Evolutionary conservation across 2,329 filamentous ascomycete genomes (phyloP).

Genomic region (Calonectria montana): DNA sequence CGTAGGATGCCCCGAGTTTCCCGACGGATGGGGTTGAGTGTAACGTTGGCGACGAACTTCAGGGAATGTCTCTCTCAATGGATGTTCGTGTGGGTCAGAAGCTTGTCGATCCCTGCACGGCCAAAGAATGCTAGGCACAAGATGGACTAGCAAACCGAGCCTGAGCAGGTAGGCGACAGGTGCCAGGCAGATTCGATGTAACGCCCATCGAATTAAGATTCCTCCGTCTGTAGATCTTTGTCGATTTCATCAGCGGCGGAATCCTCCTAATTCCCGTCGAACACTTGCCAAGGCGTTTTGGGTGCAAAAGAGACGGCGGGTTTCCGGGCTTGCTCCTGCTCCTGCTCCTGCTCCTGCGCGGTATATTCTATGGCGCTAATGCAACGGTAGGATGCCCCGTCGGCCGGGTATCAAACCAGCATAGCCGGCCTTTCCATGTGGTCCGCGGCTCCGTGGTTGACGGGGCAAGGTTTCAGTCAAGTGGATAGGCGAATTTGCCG

Average conservation of each 20-base stretch:
- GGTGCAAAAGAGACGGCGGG: not conserved
- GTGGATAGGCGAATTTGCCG: conserved; percentile 3
- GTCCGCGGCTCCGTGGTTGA: not conserved
- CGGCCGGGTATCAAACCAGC: not conserved
- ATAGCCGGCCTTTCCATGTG: not conserved
- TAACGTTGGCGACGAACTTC: not conserved
- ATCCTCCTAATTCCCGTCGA: not conserved
- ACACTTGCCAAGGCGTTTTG: too few relatives aligned
- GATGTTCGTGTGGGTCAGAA: not conserved
- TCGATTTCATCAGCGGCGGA: not conserved
- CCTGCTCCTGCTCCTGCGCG: not conserved
- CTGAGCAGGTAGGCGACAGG: not conserved
- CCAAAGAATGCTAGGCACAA: not conserved
- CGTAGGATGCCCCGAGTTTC: not conserved
- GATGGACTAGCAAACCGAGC: not conserved
- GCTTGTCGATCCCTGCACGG: not conserved
- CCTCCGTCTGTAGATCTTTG: not conserved
- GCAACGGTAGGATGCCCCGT: not conserved
- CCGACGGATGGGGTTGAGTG: not conserved
- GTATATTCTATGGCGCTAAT: not conserved
- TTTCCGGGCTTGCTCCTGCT: not conserved
- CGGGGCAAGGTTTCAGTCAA: not conserved
- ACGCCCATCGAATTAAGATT: conserved; percentile 1
- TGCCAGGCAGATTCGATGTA: not conserved
- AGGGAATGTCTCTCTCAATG: not conserved